phyloP scores from a whole-genome alignment of 495 filamentous ascomycete genomes.

The Trichoderma orchidacearum region DNA sequence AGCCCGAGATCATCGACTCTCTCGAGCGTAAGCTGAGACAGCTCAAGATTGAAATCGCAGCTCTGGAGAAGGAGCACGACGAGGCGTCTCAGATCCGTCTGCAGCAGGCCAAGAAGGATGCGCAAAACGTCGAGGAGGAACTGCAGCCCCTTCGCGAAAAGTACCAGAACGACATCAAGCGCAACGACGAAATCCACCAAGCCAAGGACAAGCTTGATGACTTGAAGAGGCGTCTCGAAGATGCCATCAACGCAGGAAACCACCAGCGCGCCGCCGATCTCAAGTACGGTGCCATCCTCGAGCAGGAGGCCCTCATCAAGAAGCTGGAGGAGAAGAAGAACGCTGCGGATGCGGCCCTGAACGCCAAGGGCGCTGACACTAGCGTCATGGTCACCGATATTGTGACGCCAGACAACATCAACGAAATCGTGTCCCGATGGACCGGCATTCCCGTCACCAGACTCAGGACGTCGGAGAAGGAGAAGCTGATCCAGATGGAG shows the following conservation, averaged over 20 bases:
- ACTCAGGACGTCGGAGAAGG: slow-evolving; percentile 89
- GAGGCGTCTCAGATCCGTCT: slow-evolving; percentile 78
- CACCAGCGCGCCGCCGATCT: slow-evolving; percentile 75
- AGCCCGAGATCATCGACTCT: slow-evolving; percentile 87
- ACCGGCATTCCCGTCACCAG: slow-evolving; percentile 93
- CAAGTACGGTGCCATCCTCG: slow-evolving; percentile 93
- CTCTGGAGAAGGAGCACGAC: slow-evolving; percentile 84
- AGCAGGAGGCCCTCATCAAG: slow-evolving; percentile 67
- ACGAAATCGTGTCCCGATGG: slow-evolving; percentile 93
- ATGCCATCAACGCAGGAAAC: slow-evolving; percentile 78
- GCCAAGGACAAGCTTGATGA: slow-evolving; percentile 88
- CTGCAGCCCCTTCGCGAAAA: slow-evolving; percentile 83
- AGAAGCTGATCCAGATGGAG: slow-evolving; percentile 95
- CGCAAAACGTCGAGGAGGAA: slow-evolving; percentile 84
- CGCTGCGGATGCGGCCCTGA: slow-evolving; percentile 59
- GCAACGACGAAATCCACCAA: slow-evolving; percentile 84
- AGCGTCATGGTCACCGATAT: slow-evolving; percentile 74
- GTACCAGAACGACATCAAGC: slow-evolving; percentile 81
- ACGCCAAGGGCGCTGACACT: slow-evolving; percentile 43
- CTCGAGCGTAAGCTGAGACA: slow-evolving; percentile 79
- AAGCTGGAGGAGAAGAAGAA: slow-evolving; percentile 70
- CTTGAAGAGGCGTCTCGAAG: slow-evolving; percentile 78
- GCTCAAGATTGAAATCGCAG: slow-evolving; percentile 92
- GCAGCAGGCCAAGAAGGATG: slow-evolving; percentile 70
- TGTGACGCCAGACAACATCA: slow-evolving; percentile 96